These are phyloP conservation scores for Begonia masoniana DNA, from an alignment of 306 rosid genomes.

Conservation along the genomic window DNA sequence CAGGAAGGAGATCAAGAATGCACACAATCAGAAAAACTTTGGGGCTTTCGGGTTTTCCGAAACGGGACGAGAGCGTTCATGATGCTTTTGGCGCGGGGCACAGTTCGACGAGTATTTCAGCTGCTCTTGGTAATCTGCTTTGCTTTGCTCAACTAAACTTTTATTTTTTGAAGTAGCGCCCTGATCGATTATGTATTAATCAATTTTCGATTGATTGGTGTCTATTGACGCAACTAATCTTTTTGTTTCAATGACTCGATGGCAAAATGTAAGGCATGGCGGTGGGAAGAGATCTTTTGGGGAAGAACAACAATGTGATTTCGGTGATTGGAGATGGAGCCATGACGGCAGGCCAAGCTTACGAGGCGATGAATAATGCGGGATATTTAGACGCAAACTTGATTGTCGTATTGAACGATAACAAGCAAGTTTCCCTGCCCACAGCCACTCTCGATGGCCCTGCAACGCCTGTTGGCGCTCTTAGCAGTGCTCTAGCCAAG, in stretches of 20 bases:
- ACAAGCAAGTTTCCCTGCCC: constrained; percentile 91
- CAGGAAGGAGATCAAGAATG: constrained; percentile 85
- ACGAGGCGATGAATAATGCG: constrained; percentile 94
- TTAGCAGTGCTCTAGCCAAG: constrained; percentile 57
- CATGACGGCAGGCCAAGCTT: constrained; percentile 96
- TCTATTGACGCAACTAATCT: no score
- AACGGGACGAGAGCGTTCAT: constrained; percentile 76
- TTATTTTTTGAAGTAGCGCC: background rate
- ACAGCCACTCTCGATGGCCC: constrained; percentile 96
- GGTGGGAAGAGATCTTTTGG: constrained; percentile 74
- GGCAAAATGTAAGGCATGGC: constrained; percentile 66
- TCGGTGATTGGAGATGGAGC: constrained; percentile 97
- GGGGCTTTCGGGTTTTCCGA: constrained; percentile 89
- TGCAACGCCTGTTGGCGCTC: constrained; percentile 85
- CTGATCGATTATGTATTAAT: no score
- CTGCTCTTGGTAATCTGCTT: constrained; percentile 60
- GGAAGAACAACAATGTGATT: constrained; percentile 56
- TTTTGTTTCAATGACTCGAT: constrained; percentile 1
- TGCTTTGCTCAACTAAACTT: background rate
- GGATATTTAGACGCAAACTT: constrained; percentile 72
- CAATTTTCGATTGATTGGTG: background rate
- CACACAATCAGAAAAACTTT: constrained; percentile 80
- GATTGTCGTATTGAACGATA: constrained; percentile 79
- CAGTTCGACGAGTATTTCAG: constrained; percentile 95
- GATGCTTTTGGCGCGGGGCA: constrained; percentile 94